Conservation (phyloP, 2,329 filamentous ascomycete genomes). For the Monosporascus sp. region DNA sequence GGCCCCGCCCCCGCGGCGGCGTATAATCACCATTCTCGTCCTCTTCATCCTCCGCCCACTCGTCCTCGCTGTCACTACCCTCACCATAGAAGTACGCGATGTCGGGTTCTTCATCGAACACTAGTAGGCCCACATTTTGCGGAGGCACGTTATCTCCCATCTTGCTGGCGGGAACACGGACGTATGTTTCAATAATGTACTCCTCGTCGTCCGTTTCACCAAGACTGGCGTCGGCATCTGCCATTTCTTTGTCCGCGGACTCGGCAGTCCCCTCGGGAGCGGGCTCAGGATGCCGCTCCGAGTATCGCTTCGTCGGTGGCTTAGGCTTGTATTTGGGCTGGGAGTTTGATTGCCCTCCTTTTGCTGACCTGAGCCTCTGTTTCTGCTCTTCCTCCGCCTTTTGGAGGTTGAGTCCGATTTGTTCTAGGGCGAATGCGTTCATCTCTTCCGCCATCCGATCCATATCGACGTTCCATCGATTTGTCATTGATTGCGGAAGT, state of each 20-base stretch:
- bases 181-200: slow-evolving; percentile 60
- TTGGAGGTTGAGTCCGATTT: slow-evolving; percentile 50
- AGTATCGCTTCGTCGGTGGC: slow-evolving; percentile 47
- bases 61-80: slow-evolving; percentile 58
- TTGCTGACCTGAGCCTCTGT: slow-evolving; percentile 18
- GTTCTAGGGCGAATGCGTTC: slow-evolving; percentile 47
- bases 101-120: slow-evolving; percentile 54
- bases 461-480: slow-evolving; percentile 33
- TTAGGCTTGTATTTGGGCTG: slow-evolving; percentile 49
- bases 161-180: slow-evolving; percentile 51
- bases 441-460: slow-evolving; percentile 25
- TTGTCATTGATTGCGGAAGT: slow-evolving; percentile 22
- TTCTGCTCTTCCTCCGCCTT: slow-evolving; percentile 38
- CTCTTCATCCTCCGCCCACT: slow-evolving; percentile 53
- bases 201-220: slow-evolving; percentile 47
- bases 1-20: too few relatives aligned
- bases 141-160: slow-evolving; percentile 41
- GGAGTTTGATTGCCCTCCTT: slow-evolving; percentile 9
- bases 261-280: slow-evolving; percentile 21
- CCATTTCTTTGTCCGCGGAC: slow-evolving; percentile 19
- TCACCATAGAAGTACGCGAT: slow-evolving; percentile 55
- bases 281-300: slow-evolving; percentile 48
- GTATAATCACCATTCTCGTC: slow-evolving; percentile 56
- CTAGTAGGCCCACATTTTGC: slow-evolving; percentile 49
- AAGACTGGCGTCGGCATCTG: slow-evolving; percentile 26